Percentiles rank a stretch among this genome's conserved stretches.
phyloP scores from a whole-genome alignment of 257 asterid genomes.

The Cruciata laevipes region DNA sequence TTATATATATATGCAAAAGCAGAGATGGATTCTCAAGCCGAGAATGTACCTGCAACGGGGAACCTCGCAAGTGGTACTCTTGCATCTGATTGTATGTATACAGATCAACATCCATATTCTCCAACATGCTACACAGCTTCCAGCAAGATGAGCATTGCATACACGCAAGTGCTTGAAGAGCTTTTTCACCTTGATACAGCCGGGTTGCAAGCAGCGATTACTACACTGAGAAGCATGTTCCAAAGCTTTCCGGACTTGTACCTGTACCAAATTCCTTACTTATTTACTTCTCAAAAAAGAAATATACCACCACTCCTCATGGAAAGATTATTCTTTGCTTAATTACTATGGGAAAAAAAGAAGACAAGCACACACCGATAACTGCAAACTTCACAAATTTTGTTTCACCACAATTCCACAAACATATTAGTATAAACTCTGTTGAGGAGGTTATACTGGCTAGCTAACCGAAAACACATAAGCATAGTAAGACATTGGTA shows the following conservation, averaged over 20 bases:
- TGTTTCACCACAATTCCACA: background rate
- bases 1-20: conserved; percentile 1
- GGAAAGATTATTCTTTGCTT: background rate
- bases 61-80: conserved; percentile 29
- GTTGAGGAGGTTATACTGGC: background rate
- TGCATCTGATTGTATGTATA: conserved; percentile 35
- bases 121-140: conserved; percentile 38
- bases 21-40: conserved; percentile 3
- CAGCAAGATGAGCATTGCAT: conserved; percentile 25
- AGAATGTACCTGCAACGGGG: conserved; percentile 42
- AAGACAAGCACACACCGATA: background rate
- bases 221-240: conserved; percentile 39
- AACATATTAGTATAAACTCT: too few species aligned
- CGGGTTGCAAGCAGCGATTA: conserved; percentile 32
- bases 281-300: conserved; percentile 4
- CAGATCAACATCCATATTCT: conserved; percentile 34
- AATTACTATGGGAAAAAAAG: background rate
- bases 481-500: background rate
- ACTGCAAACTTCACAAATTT: background rate
- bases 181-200: conserved; percentile 25
- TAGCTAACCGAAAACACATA: background rate
- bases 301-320: too few species aligned
- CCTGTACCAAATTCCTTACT: conserved; percentile 9
- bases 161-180: conserved; percentile 27
- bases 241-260: conserved; percentile 23